Evolutionary conservation across 2,329 filamentous ascomycete species (phyloP), one percentile per base, ranked within the genome.

Genomic region (Penicillium sclerotigenum): DNA sequence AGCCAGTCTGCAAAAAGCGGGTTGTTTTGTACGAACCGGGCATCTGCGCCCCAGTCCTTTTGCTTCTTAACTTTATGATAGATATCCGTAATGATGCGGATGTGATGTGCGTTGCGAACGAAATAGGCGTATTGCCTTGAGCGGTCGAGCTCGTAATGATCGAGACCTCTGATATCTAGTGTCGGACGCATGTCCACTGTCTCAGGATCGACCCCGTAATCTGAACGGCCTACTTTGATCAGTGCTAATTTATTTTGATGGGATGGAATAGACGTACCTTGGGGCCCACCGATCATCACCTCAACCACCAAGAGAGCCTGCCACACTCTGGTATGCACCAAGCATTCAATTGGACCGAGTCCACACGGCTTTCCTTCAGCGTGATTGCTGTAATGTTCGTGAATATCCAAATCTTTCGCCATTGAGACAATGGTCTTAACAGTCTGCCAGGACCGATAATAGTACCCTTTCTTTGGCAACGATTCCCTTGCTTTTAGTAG

Each of bases 391-490:
- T 86, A 86, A 74, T 97, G 93, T 61, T 96, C 91, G 68, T 97
- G 87, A 6, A 97, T 79, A 20, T 91, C 90, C 31, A 97, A 79
- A 69, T 97, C 93, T 68, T 95, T 94, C 26, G 86, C 91, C 90
- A 97, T 96, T 45, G 91, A 88, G 8, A 96, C 88, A 60, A 93
- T 91, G 58, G 92, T 90, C 51, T 96, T 93, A 20, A 96, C 86
- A 5, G 89, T 90, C 85, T 97, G 96, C 93, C 94, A 97, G 0
- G 94, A 97, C 36, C 93, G 87, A 75, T 94, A 97, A 73, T 94
- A 97, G 71, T 97, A 97, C 1, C 94, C 94, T 58, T 90, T 86
- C 70, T 96, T 96, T 0, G 93, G 92, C 9, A 89, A 86, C n/a
- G 90, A 89, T 73, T 97, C 93, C 60, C 91, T 84, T 1, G 93